phyloP scores from a whole-genome alignment of 1,284 basidiomycete species.

The Heterobasidion irregulare region DNA sequence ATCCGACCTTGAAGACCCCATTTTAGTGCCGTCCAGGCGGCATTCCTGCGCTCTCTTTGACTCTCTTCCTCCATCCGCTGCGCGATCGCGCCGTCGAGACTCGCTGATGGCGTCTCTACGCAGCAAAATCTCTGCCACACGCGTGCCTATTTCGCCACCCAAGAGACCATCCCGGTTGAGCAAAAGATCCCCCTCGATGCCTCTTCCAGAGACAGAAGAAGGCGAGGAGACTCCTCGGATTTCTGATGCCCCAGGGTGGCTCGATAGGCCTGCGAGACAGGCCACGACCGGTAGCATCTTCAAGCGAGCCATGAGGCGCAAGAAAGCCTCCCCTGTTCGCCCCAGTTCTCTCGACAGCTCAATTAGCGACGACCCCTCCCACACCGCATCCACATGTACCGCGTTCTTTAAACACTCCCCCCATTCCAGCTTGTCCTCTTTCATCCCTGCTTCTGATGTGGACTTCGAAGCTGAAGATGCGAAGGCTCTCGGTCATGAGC shows the following conservation, averaged over 20 bases:
- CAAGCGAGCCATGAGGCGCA: background rate
- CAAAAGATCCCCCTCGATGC: background rate
- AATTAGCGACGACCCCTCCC: background rate
- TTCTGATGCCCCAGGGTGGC: background rate
- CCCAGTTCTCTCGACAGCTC: background rate
- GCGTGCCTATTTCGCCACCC: too few species aligned
- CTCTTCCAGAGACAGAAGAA: background rate
- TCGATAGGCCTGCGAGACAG: background rate
- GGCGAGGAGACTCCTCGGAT: background rate
- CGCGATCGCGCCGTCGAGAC: background rate
- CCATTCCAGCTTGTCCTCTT: background rate
- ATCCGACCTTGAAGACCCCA: background rate
- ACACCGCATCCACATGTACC: background rate
- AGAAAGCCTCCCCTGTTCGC: background rate
- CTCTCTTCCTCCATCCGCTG: background rate
- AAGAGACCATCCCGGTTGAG: background rate
- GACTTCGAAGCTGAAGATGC: background rate
- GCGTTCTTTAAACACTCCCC: background rate
- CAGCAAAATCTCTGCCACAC: background rate
- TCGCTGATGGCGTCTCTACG: background rate
- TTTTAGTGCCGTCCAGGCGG: background rate
- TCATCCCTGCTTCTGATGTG: background rate
- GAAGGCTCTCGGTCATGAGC: background rate
- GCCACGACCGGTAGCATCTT: background rate
- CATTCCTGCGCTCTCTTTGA: background rate